Evolutionary conservation across 345 rosid species (phyloP).

Genomic region (Rhodamnia argentea): DNA sequence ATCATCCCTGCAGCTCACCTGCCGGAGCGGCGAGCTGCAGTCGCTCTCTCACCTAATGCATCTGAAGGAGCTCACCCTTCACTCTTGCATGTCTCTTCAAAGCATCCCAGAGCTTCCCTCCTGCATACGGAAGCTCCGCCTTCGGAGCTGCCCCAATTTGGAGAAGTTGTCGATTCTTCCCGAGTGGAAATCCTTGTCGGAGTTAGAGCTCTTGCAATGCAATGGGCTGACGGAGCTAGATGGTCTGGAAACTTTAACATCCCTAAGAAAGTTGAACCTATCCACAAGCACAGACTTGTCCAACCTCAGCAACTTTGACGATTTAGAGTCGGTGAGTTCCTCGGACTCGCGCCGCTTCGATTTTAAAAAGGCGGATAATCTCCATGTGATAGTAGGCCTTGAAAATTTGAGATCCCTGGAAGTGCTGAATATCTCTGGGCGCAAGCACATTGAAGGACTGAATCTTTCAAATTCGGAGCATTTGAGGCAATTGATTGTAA

Average conservation of each 20-base stretch:
- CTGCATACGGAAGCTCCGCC: neutral
- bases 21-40: fast-evolving
- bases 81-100: neutral
- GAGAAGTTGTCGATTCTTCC: fast-evolving
- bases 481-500: neutral
- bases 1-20: neutral
- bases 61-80: neutral
- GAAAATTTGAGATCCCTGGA: neutral
- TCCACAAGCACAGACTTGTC: neutral
- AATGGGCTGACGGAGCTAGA: neutral
- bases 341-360: fast-evolving
- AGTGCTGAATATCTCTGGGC: neutral
- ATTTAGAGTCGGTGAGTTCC: neutral
- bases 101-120: neutral
- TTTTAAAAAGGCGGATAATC: neutral
- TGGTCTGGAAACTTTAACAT: neutral
- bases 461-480: neutral
- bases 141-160: neutral
- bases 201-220: neutral
- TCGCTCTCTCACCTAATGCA: fast-evolving
- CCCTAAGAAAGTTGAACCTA: neutral
- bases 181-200: neutral
- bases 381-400: neutral
- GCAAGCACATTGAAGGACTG: neutral
- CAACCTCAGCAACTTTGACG: neutral